A percentile compares a stretch with the other conserved stretches of the same genome.
phyloP scores from a whole-genome alignment of 2,329 filamentous ascomycete species.

The Dactylellina drechsleri region DNA sequence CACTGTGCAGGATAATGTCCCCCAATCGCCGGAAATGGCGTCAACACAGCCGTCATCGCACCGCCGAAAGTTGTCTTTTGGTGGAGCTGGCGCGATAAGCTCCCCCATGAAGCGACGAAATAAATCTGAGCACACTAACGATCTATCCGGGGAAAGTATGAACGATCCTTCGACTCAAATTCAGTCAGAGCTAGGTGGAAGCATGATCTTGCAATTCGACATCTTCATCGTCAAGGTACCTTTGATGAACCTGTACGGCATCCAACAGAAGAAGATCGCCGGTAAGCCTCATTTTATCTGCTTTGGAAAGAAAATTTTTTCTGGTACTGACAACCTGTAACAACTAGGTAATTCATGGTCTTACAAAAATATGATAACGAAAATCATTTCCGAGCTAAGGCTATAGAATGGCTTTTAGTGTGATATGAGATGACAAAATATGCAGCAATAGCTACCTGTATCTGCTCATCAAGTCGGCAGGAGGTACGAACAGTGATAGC shows the following conservation, averaged over 20 bases:
- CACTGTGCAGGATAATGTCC: constrained; percentile 71
- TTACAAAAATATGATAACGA: constrained; percentile 98
- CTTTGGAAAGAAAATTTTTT: background rate
- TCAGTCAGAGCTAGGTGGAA: constrained; percentile 80
- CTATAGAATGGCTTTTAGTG: constrained; percentile 66
- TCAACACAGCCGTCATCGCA: constrained; percentile 58
- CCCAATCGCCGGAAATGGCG: constrained; percentile 57
- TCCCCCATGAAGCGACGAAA: constrained; percentile 63
- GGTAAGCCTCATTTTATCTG: constrained; percentile 19
- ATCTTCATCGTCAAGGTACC: constrained; percentile 98
- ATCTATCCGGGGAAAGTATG: constrained; percentile 83
- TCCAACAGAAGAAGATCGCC: constrained; percentile 96
- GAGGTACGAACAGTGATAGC: background rate
- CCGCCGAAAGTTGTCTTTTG: constrained; percentile 59
- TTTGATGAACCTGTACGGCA: constrained; percentile 87
- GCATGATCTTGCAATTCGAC: constrained; percentile 87
- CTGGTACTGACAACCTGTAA: background rate
- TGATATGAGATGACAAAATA: constrained; percentile 2
- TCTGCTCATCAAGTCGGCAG: too few relatives aligned
- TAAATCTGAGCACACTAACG: constrained; percentile 84
- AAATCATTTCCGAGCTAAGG: constrained; percentile 85
- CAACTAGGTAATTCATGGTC: constrained; percentile 86
- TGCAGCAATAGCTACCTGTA: too few relatives aligned
- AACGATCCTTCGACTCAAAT: constrained; percentile 87
- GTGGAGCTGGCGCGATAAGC: constrained; percentile 45